Evolutionary conservation across 441 rosid genomes (phyloP).

Genomic region (Adansonia rubrostipa): DNA sequence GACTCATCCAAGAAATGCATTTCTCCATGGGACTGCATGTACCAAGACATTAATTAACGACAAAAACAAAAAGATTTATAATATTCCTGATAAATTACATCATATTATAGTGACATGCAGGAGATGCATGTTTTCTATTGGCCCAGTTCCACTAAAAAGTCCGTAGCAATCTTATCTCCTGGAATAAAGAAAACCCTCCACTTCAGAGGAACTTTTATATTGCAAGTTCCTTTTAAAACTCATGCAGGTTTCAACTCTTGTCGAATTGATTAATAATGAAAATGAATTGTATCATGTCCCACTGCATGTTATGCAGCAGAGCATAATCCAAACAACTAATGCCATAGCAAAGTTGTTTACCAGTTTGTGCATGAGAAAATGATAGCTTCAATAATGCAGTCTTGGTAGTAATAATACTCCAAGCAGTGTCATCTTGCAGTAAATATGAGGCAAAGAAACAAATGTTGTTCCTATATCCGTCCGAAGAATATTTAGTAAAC

Average conservation of each 20-base stretch:
- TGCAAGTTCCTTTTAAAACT: neutral
- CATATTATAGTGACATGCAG: slow-evolving; percentile 14
- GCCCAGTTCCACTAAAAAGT: slow-evolving; percentile 18
- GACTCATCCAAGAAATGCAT: slow-evolving; percentile 28
- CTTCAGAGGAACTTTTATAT: neutral
- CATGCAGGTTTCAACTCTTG: neutral
- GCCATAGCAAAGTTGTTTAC: neutral
- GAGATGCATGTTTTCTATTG: slow-evolving; percentile 20
- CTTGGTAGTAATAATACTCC: neutral
- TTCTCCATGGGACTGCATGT: slow-evolving; percentile 16
- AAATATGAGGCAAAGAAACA: too few species aligned
- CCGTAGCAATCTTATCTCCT: neutral
- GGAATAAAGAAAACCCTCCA: neutral
- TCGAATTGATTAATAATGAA: neutral
- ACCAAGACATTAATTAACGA: neutral
- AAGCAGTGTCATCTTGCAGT: too few species aligned
- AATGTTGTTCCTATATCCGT: too few species aligned
- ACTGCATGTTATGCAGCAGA: neutral
- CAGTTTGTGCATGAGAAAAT: neutral
- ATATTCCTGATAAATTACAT: neutral
- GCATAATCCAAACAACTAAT: neutral
- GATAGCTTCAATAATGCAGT: neutral
- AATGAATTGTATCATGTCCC: neutral
- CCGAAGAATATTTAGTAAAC: too few species aligned
- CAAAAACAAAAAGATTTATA: neutral